Base-by-base conservation (phyloP, 2,329 filamentous ascomycete species). In the Tolypocladium tundrense region DNA sequence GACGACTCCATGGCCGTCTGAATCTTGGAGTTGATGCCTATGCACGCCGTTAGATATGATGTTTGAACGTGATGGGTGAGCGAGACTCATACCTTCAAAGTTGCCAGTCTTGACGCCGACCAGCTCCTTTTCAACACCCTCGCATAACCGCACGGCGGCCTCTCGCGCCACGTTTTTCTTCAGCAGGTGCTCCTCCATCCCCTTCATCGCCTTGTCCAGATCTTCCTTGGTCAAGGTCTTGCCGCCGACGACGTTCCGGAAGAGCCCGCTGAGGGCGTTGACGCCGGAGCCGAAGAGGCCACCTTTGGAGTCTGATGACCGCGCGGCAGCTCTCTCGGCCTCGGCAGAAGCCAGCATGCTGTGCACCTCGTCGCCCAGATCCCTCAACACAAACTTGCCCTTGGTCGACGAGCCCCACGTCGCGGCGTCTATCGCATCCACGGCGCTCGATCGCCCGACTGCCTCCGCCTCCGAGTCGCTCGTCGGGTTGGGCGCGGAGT, bases 91-190 rank as follows among this genome's bases (percentile, higher is more conserved):
- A 74, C 78, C 92, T 71, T 97, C 93, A 71, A 97, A 99, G 69
- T 79, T 95, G 50, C 85, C 90, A 0, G 94, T 99, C 77, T 93
- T 97, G 64, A 92, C 87, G 35, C 94, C 92, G 21, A 97, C 75
- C 33, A 99, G 79, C 69, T 97, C 92, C 66, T 88, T 87, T 72
- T 97, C 89, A 8, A 99, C 93, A 55, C 91, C 91, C 61, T 95
- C 87, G 70, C 93, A 97, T 48, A 99, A 78, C 56, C 94, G 88
- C 39, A 96, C 82, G 1, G 93, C 94, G 19, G 94, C 94, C 77
- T 97, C 94, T 56, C 90, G 88, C 0, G 94, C 94, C 35, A 99
- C 92, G 67, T 99, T 99, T 79, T 99, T 99, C 75, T 88, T 87
- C 60, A 99, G 75, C 8, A 99, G 79, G 71, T 97, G 93, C 58